These are phyloP conservation scores for Talaromyces trachyspermus DNA, from an alignment of 495 filamentous ascomycete species.

Conservation along the genomic window DNA sequence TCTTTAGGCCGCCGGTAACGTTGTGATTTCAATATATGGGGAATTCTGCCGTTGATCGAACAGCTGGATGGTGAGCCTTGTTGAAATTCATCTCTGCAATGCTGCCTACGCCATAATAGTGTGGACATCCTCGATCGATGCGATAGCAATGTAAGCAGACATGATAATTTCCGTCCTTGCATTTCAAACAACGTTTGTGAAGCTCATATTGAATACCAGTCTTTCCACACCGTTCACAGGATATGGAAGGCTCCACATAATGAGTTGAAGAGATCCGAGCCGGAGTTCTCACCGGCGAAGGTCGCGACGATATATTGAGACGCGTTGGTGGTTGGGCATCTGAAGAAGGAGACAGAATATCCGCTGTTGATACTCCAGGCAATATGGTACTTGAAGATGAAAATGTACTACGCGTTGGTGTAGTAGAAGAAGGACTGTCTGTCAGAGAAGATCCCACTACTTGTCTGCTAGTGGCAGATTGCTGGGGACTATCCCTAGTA, in stretches of 20 bases:
- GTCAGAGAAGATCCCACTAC: constrained; percentile 15
- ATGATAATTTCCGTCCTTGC: constrained; percentile 62
- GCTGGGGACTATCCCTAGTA: constrained; percentile 20
- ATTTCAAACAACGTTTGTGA: constrained; percentile 68
- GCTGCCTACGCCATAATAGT: constrained; percentile 72
- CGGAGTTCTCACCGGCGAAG: constrained; percentile 26
- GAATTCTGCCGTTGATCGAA: constrained; percentile 35
- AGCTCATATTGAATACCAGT: constrained; percentile 69
- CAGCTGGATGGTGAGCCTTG: constrained; percentile 35
- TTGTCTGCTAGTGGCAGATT: constrained; percentile 15
- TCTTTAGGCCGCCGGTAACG: constrained; percentile 55
- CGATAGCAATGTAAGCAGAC: constrained; percentile 76
- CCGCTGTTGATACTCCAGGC: constrained; percentile 1
- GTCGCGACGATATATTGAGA: constrained; percentile 14
- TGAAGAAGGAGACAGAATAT: constrained; percentile 9
- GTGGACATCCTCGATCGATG: constrained; percentile 59
- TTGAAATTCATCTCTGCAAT: constrained; percentile 54
- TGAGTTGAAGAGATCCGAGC: constrained; percentile 30
- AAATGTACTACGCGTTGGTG: background rate
- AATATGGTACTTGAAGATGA: constrained; percentile 4
- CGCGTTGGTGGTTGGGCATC: constrained; percentile 13
- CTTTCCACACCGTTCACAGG: constrained; percentile 60
- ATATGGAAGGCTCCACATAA: constrained; percentile 63
- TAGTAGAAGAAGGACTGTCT: background rate
- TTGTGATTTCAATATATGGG: constrained; percentile 60